These are phyloP conservation scores for Yamadazyma endophytica DNA, from an alignment of 805 yeast species.

Conservation along the genomic window DNA sequence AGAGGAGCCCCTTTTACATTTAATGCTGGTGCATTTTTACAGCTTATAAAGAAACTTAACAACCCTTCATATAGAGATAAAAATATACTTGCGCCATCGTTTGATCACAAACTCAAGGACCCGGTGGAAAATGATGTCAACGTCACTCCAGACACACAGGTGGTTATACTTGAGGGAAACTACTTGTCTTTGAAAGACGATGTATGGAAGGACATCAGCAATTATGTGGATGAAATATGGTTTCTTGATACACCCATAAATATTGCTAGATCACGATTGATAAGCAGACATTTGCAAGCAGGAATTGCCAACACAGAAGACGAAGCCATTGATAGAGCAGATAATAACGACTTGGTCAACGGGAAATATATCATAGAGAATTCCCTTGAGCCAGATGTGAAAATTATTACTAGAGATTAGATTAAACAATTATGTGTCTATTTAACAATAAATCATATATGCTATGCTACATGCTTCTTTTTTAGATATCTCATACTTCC, in stretches of 20 bases:
- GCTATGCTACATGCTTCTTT: neutral
- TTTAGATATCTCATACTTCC: neutral
- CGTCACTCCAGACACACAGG: conserved; percentile 43
- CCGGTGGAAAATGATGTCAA: conserved; percentile 55
- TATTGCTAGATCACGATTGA: conserved; percentile 53
- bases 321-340: conserved; percentile 50
- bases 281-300: conserved; percentile 59
- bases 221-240: conserved; percentile 43
- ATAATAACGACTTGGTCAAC: conserved; percentile 60
- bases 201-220: conserved; percentile 53
- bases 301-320: conserved; percentile 46
- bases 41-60: conserved; percentile 16
- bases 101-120: conserved; percentile 71
- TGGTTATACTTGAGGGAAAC: conserved; percentile 72
- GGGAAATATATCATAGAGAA: conserved; percentile 39
- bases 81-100: conserved; percentile 56
- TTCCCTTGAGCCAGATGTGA: conserved; percentile 15
- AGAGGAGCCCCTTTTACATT: conserved; percentile 89
- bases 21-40: conserved; percentile 46
- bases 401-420: conserved; percentile 9
- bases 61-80: conserved; percentile 16
- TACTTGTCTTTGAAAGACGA: conserved; percentile 58
- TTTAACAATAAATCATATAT: neutral
- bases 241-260: conserved; percentile 45
- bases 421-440: conserved; percentile 1